Evolutionary conservation across 768 basidiomycete genomes (phyloP).

Genomic region (Trametes punicea): DNA sequence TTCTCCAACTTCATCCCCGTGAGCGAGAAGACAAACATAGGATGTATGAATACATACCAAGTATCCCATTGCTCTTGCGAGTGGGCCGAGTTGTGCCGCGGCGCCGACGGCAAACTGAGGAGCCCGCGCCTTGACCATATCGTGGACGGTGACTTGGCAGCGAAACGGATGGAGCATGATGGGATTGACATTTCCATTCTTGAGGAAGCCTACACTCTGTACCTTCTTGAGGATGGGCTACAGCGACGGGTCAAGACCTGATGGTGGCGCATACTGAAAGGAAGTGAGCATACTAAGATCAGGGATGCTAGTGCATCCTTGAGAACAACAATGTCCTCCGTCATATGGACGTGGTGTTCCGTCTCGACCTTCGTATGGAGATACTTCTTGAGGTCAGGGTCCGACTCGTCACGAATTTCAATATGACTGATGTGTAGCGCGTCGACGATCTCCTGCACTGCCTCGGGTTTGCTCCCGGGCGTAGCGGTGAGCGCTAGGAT

Average conservation of each 20-base stretch:
- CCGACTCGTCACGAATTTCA: constrained; percentile 90
- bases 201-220: constrained; percentile 41
- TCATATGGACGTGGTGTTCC: constrained; percentile 76
- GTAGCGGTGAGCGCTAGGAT: constrained; percentile 94
- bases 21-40: neutral
- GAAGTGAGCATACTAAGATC: constrained; percentile 59
- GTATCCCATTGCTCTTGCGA: constrained; percentile 87
- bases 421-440: constrained; percentile 92
- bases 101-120: constrained; percentile 49
- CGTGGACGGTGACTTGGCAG: constrained; percentile 42
- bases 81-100: constrained; percentile 48
- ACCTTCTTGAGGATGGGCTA: constrained; percentile 38
- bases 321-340: constrained; percentile 58
- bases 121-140: constrained; percentile 31
- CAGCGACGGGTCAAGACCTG: constrained; percentile 17
- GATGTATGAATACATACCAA: constrained; percentile 49
- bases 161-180: constrained; percentile 64
- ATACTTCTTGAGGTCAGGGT: constrained; percentile 82
- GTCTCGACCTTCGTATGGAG: constrained; percentile 86
- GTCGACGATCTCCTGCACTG: constrained; percentile 90
- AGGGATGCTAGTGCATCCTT: constrained; percentile 63
- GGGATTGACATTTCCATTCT: constrained; percentile 45
- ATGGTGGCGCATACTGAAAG: neutral
- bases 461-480: constrained; percentile 80
- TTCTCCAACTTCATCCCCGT: constrained; percentile 63